Percentiles rank a stretch among this genome's conserved stretches.
Evolutionary conservation across 2,329 filamentous ascomycete species (phyloP).

Genomic region (Curvularia sp.): DNA sequence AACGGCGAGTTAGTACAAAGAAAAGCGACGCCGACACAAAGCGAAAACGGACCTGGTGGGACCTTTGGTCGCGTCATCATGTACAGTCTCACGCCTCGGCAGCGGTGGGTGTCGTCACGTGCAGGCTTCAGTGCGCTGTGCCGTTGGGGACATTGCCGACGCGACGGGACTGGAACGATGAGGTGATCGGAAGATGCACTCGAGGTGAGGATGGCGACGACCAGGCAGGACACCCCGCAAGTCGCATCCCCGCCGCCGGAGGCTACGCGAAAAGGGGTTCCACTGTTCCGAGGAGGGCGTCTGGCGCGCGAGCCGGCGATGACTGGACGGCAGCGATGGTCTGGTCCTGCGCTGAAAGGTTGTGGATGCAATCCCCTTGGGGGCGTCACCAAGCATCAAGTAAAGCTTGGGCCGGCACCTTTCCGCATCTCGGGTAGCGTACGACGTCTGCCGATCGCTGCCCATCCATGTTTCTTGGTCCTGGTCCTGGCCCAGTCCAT

Average conservation of each 20-base stretch:
- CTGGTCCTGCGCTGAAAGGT: constrained; percentile 5
- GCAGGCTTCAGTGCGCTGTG: constrained; percentile 22
- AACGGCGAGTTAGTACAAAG: constrained; percentile 57
- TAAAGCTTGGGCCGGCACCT: constrained; percentile 8
- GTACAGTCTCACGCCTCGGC: constrained; percentile 16
- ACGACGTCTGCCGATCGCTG: constrained; percentile 17
- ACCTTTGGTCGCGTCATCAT: constrained; percentile 48
- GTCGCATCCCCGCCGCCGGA: constrained; percentile 15
- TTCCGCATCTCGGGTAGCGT: constrained; percentile 15
- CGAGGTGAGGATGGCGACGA: constrained; percentile 14
- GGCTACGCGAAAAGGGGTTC: constrained; percentile 11
- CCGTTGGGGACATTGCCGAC: constrained; percentile 31
- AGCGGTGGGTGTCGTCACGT: constrained; percentile 28
- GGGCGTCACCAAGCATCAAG: constrained; percentile 5
- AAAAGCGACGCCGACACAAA: constrained; percentile 9
- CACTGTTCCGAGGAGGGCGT: constrained; percentile 5
- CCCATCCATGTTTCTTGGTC: constrained; percentile 8
- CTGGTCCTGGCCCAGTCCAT: constrained; percentile 6
- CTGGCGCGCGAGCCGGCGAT: constrained; percentile 15
- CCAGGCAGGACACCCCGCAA: constrained; percentile 20
- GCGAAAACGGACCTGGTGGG: constrained; percentile 37
- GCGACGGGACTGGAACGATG: constrained; percentile 27
- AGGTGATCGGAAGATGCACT: constrained; percentile 41
- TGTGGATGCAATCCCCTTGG: constrained; percentile 6
- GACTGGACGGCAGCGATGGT: constrained; percentile 5